Conservation (phyloP, 1,139 yeast genomes). For the Lodderomyces elongisporus region DNA sequence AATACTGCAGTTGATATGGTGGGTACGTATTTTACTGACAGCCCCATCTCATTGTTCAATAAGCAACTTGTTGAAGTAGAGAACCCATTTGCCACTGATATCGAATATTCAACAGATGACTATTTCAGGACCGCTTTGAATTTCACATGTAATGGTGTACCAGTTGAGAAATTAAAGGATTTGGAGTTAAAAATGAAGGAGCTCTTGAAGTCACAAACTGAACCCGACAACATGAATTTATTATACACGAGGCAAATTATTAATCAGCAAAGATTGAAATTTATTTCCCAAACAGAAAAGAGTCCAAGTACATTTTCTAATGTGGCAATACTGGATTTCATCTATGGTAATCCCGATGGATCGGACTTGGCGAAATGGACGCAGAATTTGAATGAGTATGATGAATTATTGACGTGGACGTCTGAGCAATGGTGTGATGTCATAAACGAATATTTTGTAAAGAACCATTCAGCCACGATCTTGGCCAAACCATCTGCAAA, state of each 20-base stretch:
- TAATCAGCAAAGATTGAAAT: conserved; percentile 59
- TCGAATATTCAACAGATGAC: conserved; percentile 67
- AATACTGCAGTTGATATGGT: conserved; percentile 69
- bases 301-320: conserved; percentile 58
- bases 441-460: conserved; percentile 50
- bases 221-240: conserved; percentile 52
- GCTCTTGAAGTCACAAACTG: conserved; percentile 48
- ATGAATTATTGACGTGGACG: conserved; percentile 56
- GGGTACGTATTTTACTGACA: conserved; percentile 71
- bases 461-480: conserved; percentile 67
- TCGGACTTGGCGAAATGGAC: conserved; percentile 52
- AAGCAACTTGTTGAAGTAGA: conserved; percentile 73
- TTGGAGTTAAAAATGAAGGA: conserved; percentile 50
- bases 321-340: conserved; percentile 69
- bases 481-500: conserved; percentile 70
- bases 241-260: conserved; percentile 61
- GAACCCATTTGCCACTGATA: conserved; percentile 74
- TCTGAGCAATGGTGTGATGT: conserved; percentile 62
- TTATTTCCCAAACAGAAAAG: conserved; percentile 61
- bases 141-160: conserved; percentile 68
- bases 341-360: conserved; percentile 69
- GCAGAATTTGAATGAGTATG: conserved; percentile 56
- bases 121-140: conserved; percentile 56
- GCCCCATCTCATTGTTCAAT: conserved; percentile 65
- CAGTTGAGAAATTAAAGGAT: conserved; percentile 53